Evolutionary conservation across 2,329 filamentous ascomycete genomes (phyloP).

Genomic region (Didymella exigua): DNA sequence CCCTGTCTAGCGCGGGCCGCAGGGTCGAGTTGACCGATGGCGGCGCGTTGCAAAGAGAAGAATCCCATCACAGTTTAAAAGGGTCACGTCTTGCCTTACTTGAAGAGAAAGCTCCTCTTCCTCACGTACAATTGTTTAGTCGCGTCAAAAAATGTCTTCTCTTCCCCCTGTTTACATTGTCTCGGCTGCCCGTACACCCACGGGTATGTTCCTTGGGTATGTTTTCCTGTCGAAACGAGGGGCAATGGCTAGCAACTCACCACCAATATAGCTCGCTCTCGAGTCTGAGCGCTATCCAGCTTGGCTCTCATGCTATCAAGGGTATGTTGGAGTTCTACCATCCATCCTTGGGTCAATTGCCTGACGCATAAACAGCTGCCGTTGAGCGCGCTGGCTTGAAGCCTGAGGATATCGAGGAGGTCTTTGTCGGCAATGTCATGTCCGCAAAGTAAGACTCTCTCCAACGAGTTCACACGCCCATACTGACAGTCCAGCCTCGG

Average conservation of each 20-base stretch:
- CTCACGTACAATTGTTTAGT: slow-evolving; percentile 10
- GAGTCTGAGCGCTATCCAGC: slow-evolving; percentile 81
- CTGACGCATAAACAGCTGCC: slow-evolving; percentile 60
- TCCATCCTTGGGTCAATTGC: slow-evolving; percentile 14
- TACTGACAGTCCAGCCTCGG: slow-evolving; percentile 69
- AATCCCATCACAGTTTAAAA: slow-evolving; percentile 26
- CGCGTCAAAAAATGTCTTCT: slow-evolving; percentile 66
- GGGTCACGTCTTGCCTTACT: slow-evolving; percentile 19
- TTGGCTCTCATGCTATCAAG: slow-evolving; percentile 92
- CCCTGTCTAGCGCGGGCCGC: slow-evolving; percentile 16
- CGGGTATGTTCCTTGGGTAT: slow-evolving; percentile 94
- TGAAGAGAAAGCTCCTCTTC: slow-evolving; percentile 7
- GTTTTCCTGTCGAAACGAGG: slow-evolving; percentile 38
- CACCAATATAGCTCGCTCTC: slow-evolving; percentile 73
- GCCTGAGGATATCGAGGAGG: slow-evolving; percentile 88
- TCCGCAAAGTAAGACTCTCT: slow-evolving; percentile 78
- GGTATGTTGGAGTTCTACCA: slow-evolving; percentile 57
- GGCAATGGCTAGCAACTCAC: slow-evolving; percentile 25
- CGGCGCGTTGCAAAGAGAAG: slow-evolving; percentile 15
- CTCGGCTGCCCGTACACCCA: slow-evolving; percentile 84
- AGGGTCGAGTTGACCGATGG: slow-evolving; percentile 24
- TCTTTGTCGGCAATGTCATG: slow-evolving; percentile 98
- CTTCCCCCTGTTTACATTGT: slow-evolving; percentile 94
- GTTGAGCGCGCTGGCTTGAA: slow-evolving; percentile 88
- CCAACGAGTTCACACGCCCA: not conserved